Conservation (phyloP, 306 rosid species). For the Medicago lupulina region DNA sequence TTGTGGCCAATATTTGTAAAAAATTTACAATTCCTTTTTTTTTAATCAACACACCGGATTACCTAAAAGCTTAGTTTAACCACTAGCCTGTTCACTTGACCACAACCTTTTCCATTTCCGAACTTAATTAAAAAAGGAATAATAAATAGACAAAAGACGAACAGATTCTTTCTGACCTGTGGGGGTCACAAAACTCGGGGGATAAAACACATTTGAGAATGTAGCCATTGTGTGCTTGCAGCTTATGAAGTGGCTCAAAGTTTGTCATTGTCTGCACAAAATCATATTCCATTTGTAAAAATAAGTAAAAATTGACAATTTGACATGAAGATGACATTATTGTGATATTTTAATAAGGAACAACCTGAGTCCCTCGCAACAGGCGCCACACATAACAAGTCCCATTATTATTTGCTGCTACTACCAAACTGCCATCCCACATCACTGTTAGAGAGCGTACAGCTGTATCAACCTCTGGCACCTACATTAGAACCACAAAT, state of each 20-base stretch:
- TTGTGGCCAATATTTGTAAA: background rate
- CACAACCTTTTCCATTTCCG: background rate
- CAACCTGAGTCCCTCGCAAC: conserved; percentile 92
- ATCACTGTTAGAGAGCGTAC: conserved; percentile 96
- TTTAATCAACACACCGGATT: conserved; percentile 2
- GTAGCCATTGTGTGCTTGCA: conserved; percentile 95
- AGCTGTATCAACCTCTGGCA: conserved; percentile 98
- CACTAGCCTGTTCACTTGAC: conserved; percentile 4
- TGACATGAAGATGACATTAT: conserved; percentile 7
- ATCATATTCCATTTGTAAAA: conserved; percentile 27
- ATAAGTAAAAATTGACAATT: conserved; percentile 40
- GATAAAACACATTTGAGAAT: conserved; percentile 97
- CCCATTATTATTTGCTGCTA: conserved; percentile 98
- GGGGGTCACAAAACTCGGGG: conserved; percentile 97
- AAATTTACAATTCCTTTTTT: conserved; percentile 1
- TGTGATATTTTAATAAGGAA: conserved; percentile 34
- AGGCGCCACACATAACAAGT: conserved; percentile 99
- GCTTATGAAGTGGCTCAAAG: conserved; percentile 98
- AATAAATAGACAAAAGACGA: conserved; percentile 22
- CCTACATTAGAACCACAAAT: conserved; percentile 59
- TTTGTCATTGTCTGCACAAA: conserved; percentile 94
- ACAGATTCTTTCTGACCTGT: conserved; percentile 60
- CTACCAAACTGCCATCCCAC: conserved; percentile 99
- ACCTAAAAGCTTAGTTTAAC: conserved; percentile 21
- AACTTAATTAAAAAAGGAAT: conserved; percentile 1